Conservation (phyloP, 2,329 filamentous ascomycete species). For the Talaromyces sp. region DNA sequence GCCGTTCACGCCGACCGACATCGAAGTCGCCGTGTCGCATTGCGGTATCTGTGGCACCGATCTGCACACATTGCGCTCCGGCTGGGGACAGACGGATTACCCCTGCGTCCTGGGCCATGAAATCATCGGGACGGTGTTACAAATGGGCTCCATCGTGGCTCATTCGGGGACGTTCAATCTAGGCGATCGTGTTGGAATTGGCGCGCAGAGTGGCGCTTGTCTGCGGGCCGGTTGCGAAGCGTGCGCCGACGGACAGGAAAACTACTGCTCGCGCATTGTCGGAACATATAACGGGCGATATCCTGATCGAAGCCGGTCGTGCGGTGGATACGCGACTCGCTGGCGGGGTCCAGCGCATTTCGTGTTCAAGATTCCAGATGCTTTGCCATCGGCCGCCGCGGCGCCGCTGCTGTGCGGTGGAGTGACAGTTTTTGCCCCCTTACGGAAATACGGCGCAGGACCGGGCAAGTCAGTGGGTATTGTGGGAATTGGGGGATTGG, state of each 20-base stretch:
- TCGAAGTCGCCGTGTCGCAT: slow-evolving; percentile 61
- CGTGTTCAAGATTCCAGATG: slow-evolving; percentile 32
- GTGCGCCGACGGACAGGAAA: slow-evolving; percentile 33
- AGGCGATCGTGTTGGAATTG: slow-evolving; percentile 60
- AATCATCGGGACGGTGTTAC: slow-evolving; percentile 55
- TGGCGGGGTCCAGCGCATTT: slow-evolving; percentile 30
- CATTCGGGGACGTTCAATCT: slow-evolving; percentile 40
- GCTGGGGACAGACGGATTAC: slow-evolving; percentile 36
- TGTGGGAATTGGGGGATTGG: slow-evolving; percentile 62
- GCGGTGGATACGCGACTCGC: slow-evolving; percentile 27
- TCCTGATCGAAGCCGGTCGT: slow-evolving; percentile 28
- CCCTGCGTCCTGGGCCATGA: slow-evolving; percentile 58
- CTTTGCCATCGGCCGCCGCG: slow-evolving; percentile 22
- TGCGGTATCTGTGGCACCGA: slow-evolving; percentile 63
- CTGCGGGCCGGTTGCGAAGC: slow-evolving; percentile 36
- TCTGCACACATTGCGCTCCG: slow-evolving; percentile 53
- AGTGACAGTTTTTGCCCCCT: slow-evolving; percentile 46
- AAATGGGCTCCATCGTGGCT: slow-evolving; percentile 39
- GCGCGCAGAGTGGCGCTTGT: slow-evolving; percentile 55
- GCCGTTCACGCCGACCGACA: slow-evolving; percentile 52
- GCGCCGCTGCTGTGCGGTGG: slow-evolving; percentile 34
- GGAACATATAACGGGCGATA: slow-evolving; percentile 34
- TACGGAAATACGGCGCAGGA: slow-evolving; percentile 52
- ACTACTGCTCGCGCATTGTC: slow-evolving; percentile 33
- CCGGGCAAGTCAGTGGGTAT: slow-evolving; percentile 65